Evolutionary conservation across 768 basidiomycete species (phyloP).

Genomic region (Hemileccinum impolitum): DNA sequence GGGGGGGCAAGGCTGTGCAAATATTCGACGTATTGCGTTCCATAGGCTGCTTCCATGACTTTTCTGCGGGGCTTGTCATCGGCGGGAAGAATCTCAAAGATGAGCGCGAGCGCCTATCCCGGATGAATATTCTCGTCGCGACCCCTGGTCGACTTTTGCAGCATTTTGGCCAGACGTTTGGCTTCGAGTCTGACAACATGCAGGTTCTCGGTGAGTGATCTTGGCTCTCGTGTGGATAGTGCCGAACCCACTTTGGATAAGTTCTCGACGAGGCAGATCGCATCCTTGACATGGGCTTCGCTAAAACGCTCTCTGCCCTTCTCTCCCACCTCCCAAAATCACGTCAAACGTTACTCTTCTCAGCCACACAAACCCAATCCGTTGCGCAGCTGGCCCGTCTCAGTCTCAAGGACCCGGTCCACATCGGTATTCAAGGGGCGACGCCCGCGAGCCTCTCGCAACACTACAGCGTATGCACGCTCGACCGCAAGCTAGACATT

Average conservation of each 20-base stretch:
- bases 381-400: slow-evolving; percentile 86
- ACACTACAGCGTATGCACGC: slow-evolving; percentile 77
- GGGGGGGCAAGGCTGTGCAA: slow-evolving; percentile 77
- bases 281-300: slow-evolving; percentile 95
- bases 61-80: slow-evolving; percentile 94
- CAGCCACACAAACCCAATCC: slow-evolving; percentile 92
- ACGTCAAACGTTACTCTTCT: slow-evolving; percentile 94
- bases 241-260: slow-evolving; percentile 26
- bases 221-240: background rate
- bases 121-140: slow-evolving; percentile 99
- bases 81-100: slow-evolving; percentile 95
- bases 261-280: slow-evolving; percentile 97
- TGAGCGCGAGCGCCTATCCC: slow-evolving; percentile 79
- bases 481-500: slow-evolving; percentile 86
- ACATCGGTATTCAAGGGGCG: slow-evolving; percentile 61
- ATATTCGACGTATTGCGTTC: slow-evolving; percentile 96
- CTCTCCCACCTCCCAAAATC: slow-evolving; percentile 87
- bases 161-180: slow-evolving; percentile 97
- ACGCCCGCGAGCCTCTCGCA: slow-evolving; percentile 84
- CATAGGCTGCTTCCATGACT: slow-evolving; percentile 85
- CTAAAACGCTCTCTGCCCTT: slow-evolving; percentile 83
- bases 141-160: slow-evolving; percentile 94
- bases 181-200: slow-evolving; percentile 89
- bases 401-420: slow-evolving; percentile 77
- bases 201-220: slow-evolving; percentile 74